Base-by-base conservation (phyloP, 768 basidiomycete species). In the Galerina marginata region DNA sequence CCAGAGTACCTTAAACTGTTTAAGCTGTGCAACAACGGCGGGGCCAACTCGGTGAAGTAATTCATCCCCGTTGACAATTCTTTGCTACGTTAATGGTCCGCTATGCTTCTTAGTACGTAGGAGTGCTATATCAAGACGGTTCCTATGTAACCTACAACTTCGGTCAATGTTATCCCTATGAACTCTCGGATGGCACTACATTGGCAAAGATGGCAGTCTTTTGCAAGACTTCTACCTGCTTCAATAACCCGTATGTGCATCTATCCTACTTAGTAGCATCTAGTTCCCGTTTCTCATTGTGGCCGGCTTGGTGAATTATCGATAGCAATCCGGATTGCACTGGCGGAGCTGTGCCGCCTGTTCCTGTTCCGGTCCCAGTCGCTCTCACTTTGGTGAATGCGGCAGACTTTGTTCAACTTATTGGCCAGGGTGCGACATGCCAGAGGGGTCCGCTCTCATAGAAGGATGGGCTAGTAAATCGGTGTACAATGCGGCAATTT, bases 261-360 rank as follows among this genome's bases (percentile, higher is more conserved):
- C 1, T 5, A 43, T 23, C 39, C 6, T 16, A 15, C 26, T 26
- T 29, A 6, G 6, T 3, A 29, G 29, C 6, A 3, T 33, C 29
- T 7, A 33, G 29, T 10, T 3, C 10, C 12, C 14, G 6, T 42
- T 23, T 7, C 39, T 33, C 23, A 15, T 16, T 9, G 3, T 25
- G 11, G 29, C 14, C 1, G 40, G 47, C 5, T 43, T 44, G 39
- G 6, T 36, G 29, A 43, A 49, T 36, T 4, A 15, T 39, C 25
- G 11, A 7, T 50, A 72, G 72, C 51, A 67, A 73, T 47, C 66
- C 65, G 9, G 71, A 72, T 47, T 73, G 71, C 40, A 67, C 67
- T 2, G 72, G 72, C 7, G 72, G 72, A 2, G 68, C 65, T 4
- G 62, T 68, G 5, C 69, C 71, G 1, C 68, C 72, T 6, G 61